Evolutionary conservation across 2,329 filamentous ascomycete species (phyloP), one percentile per base, ranked within the genome.

Genomic region (Beauveria caledonica): DNA sequence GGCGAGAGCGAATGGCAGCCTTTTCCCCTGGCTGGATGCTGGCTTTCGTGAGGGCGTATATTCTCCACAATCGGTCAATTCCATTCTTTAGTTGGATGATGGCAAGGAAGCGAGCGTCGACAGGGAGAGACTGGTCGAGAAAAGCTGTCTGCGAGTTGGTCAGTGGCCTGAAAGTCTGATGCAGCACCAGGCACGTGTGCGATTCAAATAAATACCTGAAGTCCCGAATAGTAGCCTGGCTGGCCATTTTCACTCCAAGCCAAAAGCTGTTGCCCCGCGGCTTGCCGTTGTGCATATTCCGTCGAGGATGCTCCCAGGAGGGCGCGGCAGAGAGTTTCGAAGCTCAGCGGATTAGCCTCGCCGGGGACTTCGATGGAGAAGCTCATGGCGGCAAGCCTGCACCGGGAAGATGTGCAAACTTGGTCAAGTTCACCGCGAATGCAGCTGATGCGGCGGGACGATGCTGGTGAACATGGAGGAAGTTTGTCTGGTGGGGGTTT

Each of bases 71-170:
- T 71, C 88, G 92, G 71, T 97, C 93, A 73, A 97, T 92, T 60
- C 92, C 94, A 72, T 97, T 97, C 72, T 97, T 97, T 58, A 99
- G 81, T 71, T 96, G 90, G 66, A 97, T 96, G 61, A 97, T 85
- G 59, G 93, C 89, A 11, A 97, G 86, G 69, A 96, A 92, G 63
- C 94, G 89, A 58, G 93, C 83, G 68, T 95, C 87, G 61, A 84
- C 75, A 1, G 90, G 89, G 1, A 95, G 77, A 2, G 85, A 85
- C 63, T 85, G 86, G 75, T 96, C 89, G 64, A 96, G 81, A 71
- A 92, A 97, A 40, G 91, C 83, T 66, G 87, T 82, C 87, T 95
- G 69, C 36, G 7, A 36, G 39, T n/a, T 21, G 45, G 60, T 68
- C 54, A 70, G 65, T 36, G 25, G 29, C 25, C 27, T 13, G n/a